phyloP scores from a whole-genome alignment of 78 protist genomes.

The Cyanophora paradoxa region DNA sequence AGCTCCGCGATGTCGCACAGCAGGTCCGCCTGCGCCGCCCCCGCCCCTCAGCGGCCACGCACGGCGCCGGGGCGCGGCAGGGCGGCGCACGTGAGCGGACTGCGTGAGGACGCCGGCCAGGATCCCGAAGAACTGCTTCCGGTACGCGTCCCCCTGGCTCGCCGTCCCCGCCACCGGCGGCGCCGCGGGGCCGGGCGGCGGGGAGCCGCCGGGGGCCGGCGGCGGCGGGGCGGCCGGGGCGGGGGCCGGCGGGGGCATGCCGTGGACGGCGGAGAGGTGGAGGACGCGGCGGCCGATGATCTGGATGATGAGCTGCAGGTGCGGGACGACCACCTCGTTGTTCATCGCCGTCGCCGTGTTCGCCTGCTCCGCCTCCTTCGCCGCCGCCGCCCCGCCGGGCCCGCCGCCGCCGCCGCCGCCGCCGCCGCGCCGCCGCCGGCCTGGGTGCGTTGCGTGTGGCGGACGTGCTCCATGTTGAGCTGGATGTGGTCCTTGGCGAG shows the following conservation, averaged over 20 bases:
- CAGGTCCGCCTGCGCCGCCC: too few species aligned
- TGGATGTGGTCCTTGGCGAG: not conserved
- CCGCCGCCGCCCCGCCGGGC: not conserved
- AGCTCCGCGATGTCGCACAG: conserved; percentile 6
- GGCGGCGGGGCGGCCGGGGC: too few species aligned
- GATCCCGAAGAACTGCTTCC: conserved; percentile 16
- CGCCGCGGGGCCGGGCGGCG: too few species aligned
- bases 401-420: not conserved
- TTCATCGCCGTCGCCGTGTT: not conserved
- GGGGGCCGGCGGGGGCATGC: too few species aligned
- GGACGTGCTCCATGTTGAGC: not conserved
- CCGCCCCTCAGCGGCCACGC: too few species aligned
- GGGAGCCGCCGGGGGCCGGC: too few species aligned
- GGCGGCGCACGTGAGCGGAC: conserved; percentile 20
- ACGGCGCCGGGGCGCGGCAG: too few species aligned
- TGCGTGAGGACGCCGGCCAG: conserved; percentile 24
- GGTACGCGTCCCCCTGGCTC: too few species aligned
- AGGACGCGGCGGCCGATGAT: too few species aligned
- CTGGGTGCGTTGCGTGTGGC: not conserved
- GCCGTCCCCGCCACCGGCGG: not conserved
- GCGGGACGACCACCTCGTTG: not conserved
- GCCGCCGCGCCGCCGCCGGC: too few species aligned
- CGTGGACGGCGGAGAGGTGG: too few species aligned
- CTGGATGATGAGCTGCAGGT: not conserved
- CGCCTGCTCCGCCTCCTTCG: not conserved